These are phyloP conservation scores for Phytophthora ramorum DNA, from an alignment of 352 stramenopile genomes.

Conservation along the genomic window DNA sequence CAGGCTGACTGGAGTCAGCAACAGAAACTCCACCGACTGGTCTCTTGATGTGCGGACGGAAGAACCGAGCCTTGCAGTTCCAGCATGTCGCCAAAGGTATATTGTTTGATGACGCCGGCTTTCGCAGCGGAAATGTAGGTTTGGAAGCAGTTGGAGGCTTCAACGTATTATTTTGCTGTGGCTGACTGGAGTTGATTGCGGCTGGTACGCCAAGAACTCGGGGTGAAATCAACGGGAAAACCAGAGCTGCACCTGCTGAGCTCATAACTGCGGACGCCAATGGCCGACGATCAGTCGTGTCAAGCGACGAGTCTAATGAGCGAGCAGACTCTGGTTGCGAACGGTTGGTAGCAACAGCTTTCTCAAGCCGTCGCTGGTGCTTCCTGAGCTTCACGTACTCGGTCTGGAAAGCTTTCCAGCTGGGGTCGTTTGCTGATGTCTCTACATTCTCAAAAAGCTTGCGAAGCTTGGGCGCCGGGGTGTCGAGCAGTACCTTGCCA, in stretches of 20 bases:
- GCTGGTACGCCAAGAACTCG: conserved; percentile 1
- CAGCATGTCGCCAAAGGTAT: conserved; percentile 61
- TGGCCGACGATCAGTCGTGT: conserved; percentile 12
- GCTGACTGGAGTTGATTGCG: conserved; percentile 3
- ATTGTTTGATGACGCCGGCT: conserved; percentile 35
- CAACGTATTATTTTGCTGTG: conserved; percentile 1
- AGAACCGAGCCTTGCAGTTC: conserved; percentile 69
- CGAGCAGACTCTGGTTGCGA: conserved; percentile 21
- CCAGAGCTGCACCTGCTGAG: conserved; percentile 22
- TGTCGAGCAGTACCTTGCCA: conserved; percentile 62
- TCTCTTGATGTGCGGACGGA: conserved; percentile 37
- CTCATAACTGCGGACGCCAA: conserved; percentile 18
- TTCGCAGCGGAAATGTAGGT: conserved; percentile 29
- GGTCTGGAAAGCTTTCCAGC: conserved; percentile 59
- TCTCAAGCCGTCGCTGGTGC: conserved; percentile 50
- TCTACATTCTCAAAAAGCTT: conserved; percentile 48
- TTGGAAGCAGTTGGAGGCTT: conserved; percentile 21
- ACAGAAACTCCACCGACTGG: conserved; percentile 1
- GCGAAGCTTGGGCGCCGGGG: conserved; percentile 45
- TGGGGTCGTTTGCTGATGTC: conserved; percentile 38
- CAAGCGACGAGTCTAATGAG: conserved; percentile 17
- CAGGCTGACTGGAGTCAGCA: conserved; percentile 4
- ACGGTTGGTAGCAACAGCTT: conserved; percentile 12
- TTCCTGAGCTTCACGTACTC: conserved; percentile 51
- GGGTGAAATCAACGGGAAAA: conserved; percentile 47